These are phyloP conservation scores for Neurospora discreta DNA, from an alignment of 495 filamentous ascomycete genomes.

Conservation along the genomic window DNA sequence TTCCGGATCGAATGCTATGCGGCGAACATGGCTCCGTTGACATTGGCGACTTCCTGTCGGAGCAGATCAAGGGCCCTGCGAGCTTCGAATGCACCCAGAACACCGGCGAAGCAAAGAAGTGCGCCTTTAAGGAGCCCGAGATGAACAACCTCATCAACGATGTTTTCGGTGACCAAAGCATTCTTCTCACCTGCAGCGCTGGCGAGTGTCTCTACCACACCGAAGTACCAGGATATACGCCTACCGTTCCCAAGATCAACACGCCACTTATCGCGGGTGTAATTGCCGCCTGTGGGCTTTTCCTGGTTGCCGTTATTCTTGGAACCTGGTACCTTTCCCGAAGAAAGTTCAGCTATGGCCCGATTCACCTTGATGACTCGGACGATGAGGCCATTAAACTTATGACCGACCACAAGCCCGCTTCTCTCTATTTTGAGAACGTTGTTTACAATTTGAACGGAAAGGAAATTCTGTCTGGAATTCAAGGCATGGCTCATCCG, in stretches of 20 bases:
- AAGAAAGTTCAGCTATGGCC: conserved; percentile 56
- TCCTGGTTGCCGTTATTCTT: conserved; percentile 76
- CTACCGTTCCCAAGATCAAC: conserved; percentile 90
- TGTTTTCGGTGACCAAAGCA: conserved; percentile 86
- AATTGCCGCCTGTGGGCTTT: conserved; percentile 78
- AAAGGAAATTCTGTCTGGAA: conserved; percentile 69
- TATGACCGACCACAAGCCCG: conserved; percentile 82
- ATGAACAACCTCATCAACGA: conserved; percentile 81
- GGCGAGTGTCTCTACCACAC: conserved; percentile 90
- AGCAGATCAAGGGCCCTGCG: conserved; percentile 77
- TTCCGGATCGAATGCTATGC: conserved; percentile 86
- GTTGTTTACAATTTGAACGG: conserved; percentile 80
- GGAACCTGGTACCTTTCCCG: conserved; percentile 82
- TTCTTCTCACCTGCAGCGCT: conserved; percentile 66
- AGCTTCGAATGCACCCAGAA: conserved; percentile 62
- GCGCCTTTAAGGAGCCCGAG: conserved; percentile 76
- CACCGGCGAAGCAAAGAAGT: conserved; percentile 46
- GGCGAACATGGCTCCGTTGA: conserved; percentile 85
- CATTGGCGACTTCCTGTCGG: conserved; percentile 72
- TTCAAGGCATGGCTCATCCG: conserved; percentile 75
- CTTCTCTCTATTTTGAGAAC: conserved; percentile 78
- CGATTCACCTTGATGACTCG: conserved; percentile 74
- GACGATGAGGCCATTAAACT: conserved; percentile 82
- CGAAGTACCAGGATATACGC: conserved; percentile 80
- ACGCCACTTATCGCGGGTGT: conserved; percentile 91